These are phyloP conservation scores for Krasilnikovozyma curviuscula DNA, from an alignment of 768 basidiomycete species.

Conservation along the genomic window DNA sequence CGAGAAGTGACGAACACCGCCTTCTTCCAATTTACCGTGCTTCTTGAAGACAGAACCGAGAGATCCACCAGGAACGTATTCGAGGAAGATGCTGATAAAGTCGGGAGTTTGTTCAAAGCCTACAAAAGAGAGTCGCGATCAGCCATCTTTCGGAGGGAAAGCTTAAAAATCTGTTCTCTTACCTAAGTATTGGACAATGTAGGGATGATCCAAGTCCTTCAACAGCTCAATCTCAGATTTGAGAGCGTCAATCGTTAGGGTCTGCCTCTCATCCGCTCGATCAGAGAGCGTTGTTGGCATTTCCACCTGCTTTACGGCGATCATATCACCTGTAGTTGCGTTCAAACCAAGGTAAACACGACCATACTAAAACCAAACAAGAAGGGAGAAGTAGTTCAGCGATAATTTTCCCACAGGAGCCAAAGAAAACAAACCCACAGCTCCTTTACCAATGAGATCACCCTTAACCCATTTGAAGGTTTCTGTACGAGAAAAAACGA, in stretches of 20 bases:
- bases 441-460: slow-evolving; percentile 89
- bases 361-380: slow-evolving; percentile 38
- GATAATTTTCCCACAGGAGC: background rate
- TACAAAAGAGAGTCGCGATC: background rate
- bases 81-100: slow-evolving; percentile 54
- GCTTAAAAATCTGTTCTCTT: slow-evolving; percentile 32
- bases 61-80: slow-evolving; percentile 96
- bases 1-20: slow-evolving; percentile 52
- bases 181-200: slow-evolving; percentile 94
- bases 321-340: slow-evolving; percentile 93
- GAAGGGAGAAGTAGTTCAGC: background rate
- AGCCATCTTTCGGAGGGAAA: background rate
- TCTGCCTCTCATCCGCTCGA: slow-evolving; percentile 67
- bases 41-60: slow-evolving; percentile 69
- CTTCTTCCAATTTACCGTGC: slow-evolving; percentile 80
- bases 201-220: slow-evolving; percentile 87
- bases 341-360: slow-evolving; percentile 90
- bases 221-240: slow-evolving; percentile 90
- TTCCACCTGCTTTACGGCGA: slow-evolving; percentile 98
- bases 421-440: slow-evolving; percentile 20
- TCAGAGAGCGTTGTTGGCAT: slow-evolving; percentile 79
- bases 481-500: slow-evolving; percentile 29
- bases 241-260: slow-evolving; percentile 69
- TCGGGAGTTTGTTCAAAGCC: slow-evolving; percentile 19
- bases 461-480: slow-evolving; percentile 98